Conservation (phyloP, 106 monocot genomes). For the Cymbidium sinense region DNA sequence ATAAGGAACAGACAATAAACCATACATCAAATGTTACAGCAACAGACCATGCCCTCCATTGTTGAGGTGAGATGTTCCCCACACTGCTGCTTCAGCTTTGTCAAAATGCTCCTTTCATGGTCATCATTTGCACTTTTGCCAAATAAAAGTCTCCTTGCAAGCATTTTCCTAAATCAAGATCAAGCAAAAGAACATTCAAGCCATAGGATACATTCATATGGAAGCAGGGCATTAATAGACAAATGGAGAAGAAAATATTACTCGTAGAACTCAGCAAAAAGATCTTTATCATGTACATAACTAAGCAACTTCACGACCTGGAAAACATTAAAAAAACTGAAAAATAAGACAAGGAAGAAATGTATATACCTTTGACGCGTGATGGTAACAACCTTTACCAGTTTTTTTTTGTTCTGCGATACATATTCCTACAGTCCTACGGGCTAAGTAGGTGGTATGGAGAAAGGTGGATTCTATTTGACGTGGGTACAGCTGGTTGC, state of each 20-base stretch:
- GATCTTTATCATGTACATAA: conserved; percentile 58
- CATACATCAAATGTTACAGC: not conserved
- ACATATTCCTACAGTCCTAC: too few relatives aligned
- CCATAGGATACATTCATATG: not conserved
- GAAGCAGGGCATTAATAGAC: too few relatives aligned
- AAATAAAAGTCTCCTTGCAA: conserved; percentile 59
- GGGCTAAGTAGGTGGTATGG: too few relatives aligned
- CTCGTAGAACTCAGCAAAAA: conserved; percentile 73
- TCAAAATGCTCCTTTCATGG: conserved; percentile 65
- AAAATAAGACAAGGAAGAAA: too few relatives aligned
- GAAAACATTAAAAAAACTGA: not conserved
- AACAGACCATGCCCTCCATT: conserved; percentile 79
- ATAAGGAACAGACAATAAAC: not conserved
- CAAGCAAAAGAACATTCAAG: not conserved
- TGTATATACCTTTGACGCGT: too few relatives aligned
- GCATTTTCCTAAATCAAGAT: conserved; percentile 46
- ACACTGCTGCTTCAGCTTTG: conserved; percentile 72
- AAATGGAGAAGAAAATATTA: not conserved
- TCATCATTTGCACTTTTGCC: conserved; percentile 71
- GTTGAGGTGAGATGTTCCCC: conserved; percentile 81
- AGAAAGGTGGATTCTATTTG: too few relatives aligned
- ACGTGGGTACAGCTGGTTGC: too few relatives aligned
- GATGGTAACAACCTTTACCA: too few relatives aligned
- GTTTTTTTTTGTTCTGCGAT: too few relatives aligned
- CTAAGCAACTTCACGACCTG: conserved; percentile 61